These are phyloP conservation scores for Mrakia gelida DNA, from an alignment of 768 basidiomycete genomes.

Conservation along the genomic window DNA sequence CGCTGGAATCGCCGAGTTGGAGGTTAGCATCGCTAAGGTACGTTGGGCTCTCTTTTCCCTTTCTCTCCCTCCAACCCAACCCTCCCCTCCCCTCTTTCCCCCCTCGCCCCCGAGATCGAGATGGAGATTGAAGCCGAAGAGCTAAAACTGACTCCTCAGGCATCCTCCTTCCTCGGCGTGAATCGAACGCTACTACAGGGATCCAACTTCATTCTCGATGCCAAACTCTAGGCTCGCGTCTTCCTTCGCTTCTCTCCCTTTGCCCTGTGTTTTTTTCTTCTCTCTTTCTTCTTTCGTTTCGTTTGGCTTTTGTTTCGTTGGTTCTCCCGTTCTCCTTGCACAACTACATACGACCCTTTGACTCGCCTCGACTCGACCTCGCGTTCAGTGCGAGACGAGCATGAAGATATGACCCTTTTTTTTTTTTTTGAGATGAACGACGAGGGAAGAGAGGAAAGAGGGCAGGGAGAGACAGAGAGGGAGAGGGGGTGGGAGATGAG, in stretches of 20 bases:
- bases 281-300: background rate
- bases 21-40: conserved; percentile 59
- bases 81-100: background rate
- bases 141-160: background rate
- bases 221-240: conserved; percentile 33
- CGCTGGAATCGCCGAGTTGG: conserved; percentile 75
- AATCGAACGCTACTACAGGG: conserved; percentile 29
- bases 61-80: no score
- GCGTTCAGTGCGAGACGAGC: no score
- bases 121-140: no score
- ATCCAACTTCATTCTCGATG: conserved; percentile 34
- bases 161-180: background rate
- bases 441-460: no score
- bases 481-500: no score
- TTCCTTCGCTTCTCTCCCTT: background rate
- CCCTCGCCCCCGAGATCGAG: no score
- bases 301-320: background rate
- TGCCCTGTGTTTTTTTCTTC: background rate
- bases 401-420: no score
- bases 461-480: no score
- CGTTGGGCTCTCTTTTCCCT: conserved; percentile 1
- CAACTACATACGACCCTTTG: no score
- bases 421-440: no score
- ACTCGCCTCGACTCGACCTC: no score
- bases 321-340: no score